A percentile compares a stretch with the other conserved stretches of the same genome.
phyloP scores from a whole-genome alignment of 306 rosid genomes.

The Lagenaria siceraria region DNA sequence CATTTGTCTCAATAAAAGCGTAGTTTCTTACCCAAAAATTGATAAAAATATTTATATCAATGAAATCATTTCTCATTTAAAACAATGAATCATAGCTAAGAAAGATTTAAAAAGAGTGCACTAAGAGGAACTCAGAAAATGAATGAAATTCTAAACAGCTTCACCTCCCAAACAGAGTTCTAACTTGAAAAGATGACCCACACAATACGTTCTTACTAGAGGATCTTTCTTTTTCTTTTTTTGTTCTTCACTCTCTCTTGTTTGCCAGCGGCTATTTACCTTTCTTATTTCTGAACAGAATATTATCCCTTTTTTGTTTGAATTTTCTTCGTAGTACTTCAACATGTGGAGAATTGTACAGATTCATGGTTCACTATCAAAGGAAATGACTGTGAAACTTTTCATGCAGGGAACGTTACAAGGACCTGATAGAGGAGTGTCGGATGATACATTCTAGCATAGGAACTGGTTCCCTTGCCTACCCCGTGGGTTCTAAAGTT shows the following conservation, averaged over 20 bases:
- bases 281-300: neutral
- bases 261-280: neutral
- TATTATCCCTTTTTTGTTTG: neutral
- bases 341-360: neutral
- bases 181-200: neutral
- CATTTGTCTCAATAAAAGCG: no score
- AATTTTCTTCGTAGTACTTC: conserved; percentile 9
- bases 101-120: neutral
- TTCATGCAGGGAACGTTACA: conserved; percentile 63
- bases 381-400: conserved; percentile 6
- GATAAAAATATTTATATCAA: no score
- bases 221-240: neutral
- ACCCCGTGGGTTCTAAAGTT: conserved; percentile 81
- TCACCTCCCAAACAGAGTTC: no score
- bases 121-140: neutral
- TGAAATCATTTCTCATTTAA: no score
- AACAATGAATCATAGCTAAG: neutral
- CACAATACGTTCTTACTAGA: neutral
- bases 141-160: neutral
- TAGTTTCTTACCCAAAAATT: no score
- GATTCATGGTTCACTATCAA: conserved; percentile 7
- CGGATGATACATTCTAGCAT: conserved; percentile 79
- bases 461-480: conserved; percentile 92
- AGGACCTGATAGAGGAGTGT: conserved; percentile 68
- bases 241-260: neutral